These are phyloP conservation scores for Gloeopeniophorella convolvens DNA, from an alignment of 768 basidiomycete species.

Conservation along the genomic window DNA sequence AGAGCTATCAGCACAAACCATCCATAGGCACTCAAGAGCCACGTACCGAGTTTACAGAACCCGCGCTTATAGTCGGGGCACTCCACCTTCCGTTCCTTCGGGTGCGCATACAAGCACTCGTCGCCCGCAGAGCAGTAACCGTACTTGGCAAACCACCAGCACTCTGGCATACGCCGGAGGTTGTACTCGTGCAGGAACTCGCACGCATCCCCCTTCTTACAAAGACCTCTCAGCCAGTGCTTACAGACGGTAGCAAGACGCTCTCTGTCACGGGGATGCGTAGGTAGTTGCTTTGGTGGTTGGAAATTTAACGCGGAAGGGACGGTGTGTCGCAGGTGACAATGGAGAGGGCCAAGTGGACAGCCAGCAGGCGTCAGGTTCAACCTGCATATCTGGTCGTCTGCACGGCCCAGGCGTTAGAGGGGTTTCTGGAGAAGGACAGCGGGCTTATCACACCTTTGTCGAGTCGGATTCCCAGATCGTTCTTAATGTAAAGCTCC, in stretches of 20 bases:
- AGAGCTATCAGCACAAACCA: slow-evolving; percentile 9
- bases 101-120: slow-evolving; percentile 95
- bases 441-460: slow-evolving; percentile 52
- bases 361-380: slow-evolving; percentile 77
- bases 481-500: slow-evolving; percentile 74
- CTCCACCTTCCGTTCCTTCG: slow-evolving; percentile 84
- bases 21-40: slow-evolving; percentile 8
- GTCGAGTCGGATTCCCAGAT: slow-evolving; percentile 83
- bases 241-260: slow-evolving; percentile 92
- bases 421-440: neutral
- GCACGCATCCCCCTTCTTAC: slow-evolving; percentile 97
- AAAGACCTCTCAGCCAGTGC: slow-evolving; percentile 96
- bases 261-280: slow-evolving; percentile 78
- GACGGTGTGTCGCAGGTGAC: slow-evolving; percentile 86
- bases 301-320: slow-evolving; percentile 89
- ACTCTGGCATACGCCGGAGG: slow-evolving; percentile 95
- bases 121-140: slow-evolving; percentile 97
- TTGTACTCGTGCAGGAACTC: slow-evolving; percentile 99
- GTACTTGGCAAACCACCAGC: slow-evolving; percentile 98
- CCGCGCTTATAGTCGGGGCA: slow-evolving; percentile 96
- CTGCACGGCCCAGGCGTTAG: slow-evolving; percentile 34
- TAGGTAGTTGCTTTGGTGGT: slow-evolving; percentile 74
- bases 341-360: slow-evolving; percentile 86
- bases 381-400: slow-evolving; percentile 90
- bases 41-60: slow-evolving; percentile 87